Evolutionary conservation across 2,329 filamentous ascomycete genomes (phyloP).

Genomic region (Botryotinia narcissicola): DNA sequence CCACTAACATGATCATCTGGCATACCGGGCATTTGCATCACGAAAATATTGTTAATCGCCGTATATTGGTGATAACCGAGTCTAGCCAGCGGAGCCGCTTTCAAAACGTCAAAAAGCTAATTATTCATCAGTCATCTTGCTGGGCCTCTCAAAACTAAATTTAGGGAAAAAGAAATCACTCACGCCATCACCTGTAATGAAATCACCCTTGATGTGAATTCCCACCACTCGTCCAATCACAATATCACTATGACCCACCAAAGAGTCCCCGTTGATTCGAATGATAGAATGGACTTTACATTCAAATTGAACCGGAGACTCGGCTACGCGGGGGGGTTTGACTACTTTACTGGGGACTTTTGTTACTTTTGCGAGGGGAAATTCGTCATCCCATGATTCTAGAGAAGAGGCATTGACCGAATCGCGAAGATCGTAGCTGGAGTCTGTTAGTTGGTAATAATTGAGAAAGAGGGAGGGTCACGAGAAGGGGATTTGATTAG

Average conservation of each 20-base stretch:
- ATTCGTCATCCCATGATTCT: constrained; percentile 16
- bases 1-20: constrained; percentile 25
- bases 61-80: constrained; percentile 28
- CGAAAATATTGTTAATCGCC: constrained; percentile 23
- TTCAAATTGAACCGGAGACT: constrained; percentile 26
- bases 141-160: neutral
- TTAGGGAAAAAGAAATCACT: rapidly evolving
- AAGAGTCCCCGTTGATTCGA: constrained; percentile 23
- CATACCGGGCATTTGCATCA: constrained; percentile 26
- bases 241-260: constrained; percentile 26
- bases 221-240: constrained; percentile 26
- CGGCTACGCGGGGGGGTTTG: constrained; percentile 23
- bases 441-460: neutral
- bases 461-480: neutral
- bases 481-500: neutral
- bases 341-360: constrained; percentile 23
- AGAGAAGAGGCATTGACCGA: neutral
- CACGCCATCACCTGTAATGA: constrained; percentile 19
- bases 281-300: constrained; percentile 24
- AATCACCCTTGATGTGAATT: constrained; percentile 26
- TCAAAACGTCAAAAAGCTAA: constrained; percentile 26
- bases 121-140: neutral
- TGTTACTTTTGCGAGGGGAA: constrained; percentile 13
- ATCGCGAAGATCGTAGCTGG: neutral
- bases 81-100: constrained; percentile 23